phyloP scores from a whole-genome alignment of 345 rosid species.

The Eucalyptus virginea region DNA sequence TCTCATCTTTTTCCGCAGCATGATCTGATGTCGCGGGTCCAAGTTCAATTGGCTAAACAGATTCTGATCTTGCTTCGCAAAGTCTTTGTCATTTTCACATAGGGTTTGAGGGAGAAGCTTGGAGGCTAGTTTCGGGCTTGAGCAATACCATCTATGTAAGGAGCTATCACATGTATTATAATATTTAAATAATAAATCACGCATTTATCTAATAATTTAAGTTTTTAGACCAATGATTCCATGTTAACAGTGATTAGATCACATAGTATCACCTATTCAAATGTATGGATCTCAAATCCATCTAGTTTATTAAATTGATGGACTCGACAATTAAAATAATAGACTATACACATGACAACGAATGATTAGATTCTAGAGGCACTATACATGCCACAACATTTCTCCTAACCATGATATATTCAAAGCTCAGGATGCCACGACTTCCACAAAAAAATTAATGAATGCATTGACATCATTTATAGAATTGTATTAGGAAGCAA shows the following conservation, averaged over 20 bases:
- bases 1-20: background rate
- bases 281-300: background rate
- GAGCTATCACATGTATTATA: background rate
- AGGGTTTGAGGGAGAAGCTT: background rate
- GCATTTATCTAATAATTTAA: too few relatives aligned
- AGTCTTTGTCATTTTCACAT: background rate
- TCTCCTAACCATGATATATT: background rate
- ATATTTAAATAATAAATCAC: too few relatives aligned
- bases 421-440: background rate
- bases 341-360: too few relatives aligned
- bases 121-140: background rate
- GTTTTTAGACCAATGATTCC: too few relatives aligned
- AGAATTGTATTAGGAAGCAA: background rate
- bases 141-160: background rate
- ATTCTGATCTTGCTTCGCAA: background rate
- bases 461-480: background rate
- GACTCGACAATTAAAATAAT: background rate
- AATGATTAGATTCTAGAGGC: too few relatives aligned
- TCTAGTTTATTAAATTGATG: background rate
- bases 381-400: too few relatives aligned
- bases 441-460: background rate
- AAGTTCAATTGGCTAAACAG: background rate
- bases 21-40: background rate
- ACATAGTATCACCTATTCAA: too few relatives aligned
- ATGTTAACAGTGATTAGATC: too few relatives aligned